These are phyloP conservation scores for Goniomonas avonlea DNA, from an alignment of 78 protist genomes.

Conservation along the genomic window DNA sequence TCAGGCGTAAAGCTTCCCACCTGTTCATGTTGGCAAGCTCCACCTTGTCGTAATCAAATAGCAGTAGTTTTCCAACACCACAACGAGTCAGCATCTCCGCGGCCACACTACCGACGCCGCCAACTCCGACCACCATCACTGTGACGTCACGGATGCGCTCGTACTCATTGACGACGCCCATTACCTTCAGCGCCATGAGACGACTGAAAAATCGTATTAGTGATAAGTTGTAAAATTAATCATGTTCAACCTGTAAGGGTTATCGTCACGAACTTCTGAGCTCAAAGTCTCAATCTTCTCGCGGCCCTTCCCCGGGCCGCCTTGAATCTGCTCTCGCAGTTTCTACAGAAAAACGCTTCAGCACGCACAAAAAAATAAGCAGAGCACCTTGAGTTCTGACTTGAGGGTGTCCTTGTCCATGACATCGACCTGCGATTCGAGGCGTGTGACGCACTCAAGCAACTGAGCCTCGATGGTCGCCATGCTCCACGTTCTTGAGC, in stretches of 20 bases:
- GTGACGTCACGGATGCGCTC: slow-evolving; percentile 48
- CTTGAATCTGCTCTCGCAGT: too few relatives aligned
- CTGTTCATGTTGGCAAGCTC: slow-evolving; percentile 95
- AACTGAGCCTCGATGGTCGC: too few relatives aligned
- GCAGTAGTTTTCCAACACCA: slow-evolving; percentile 91
- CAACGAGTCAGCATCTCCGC: slow-evolving; percentile 96
- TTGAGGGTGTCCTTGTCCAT: too few relatives aligned
- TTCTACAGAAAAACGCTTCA: too few relatives aligned
- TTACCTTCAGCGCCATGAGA: slow-evolving; percentile 86
- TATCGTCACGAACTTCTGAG: neutral
- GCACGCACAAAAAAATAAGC: too few relatives aligned
- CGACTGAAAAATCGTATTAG: slow-evolving; percentile 30
- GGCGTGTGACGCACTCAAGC: too few relatives aligned
- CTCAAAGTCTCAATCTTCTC: neutral
- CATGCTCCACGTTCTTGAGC: too few relatives aligned
- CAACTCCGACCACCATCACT: slow-evolving; percentile 84
- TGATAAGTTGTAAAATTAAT: neutral
- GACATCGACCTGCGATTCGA: too few relatives aligned
- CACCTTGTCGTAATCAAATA: slow-evolving; percentile 93
- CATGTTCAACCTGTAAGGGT: neutral
- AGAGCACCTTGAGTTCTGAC: too few relatives aligned
- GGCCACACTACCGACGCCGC: slow-evolving; percentile 90
- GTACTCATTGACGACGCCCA: slow-evolving; percentile 91
- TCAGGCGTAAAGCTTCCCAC: slow-evolving; percentile 8
- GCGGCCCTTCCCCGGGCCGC: too few relatives aligned